Conservation (phyloP, 2,329 filamentous ascomycete species). For the Bipolaris cookei region DNA sequence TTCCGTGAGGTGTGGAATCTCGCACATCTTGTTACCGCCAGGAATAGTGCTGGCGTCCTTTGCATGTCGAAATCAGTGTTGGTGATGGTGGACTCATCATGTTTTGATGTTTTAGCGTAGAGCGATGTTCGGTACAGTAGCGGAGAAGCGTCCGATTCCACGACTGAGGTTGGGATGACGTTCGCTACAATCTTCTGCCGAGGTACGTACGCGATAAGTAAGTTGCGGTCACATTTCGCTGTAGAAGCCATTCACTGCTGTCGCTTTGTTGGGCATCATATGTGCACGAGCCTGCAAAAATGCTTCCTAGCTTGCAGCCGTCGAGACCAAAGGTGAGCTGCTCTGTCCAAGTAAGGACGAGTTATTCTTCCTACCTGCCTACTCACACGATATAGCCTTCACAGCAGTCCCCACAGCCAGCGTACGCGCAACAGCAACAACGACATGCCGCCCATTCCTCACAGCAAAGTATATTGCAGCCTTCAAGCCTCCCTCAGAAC, state of each 20-base stretch:
- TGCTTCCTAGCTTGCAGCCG: slow-evolving; percentile 51
- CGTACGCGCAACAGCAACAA: slow-evolving; percentile 36
- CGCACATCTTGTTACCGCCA: slow-evolving; percentile 36
- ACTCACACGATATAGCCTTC: slow-evolving; percentile 27
- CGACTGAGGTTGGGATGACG: slow-evolving; percentile 29
- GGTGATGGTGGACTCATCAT: neutral
- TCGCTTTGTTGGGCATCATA: slow-evolving; percentile 13
- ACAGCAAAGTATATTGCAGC: slow-evolving; percentile 9
- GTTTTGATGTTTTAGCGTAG: slow-evolving; percentile 12
- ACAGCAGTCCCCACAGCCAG: slow-evolving; percentile 32
- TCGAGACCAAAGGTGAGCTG: slow-evolving; percentile 48
- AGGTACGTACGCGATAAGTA: slow-evolving; percentile 28
- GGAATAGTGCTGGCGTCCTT: slow-evolving; percentile 37
- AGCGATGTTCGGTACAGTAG: slow-evolving; percentile 16
- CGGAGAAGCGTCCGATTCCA: slow-evolving; percentile 34
- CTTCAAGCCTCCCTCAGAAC: neutral
- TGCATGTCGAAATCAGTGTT: slow-evolving; percentile 36
- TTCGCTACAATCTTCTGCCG: slow-evolving; percentile 28
- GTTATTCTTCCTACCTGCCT: neutral
- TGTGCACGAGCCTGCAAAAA: slow-evolving; percentile 24
- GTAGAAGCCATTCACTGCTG: neutral
- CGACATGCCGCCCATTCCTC: slow-evolving; percentile 30
- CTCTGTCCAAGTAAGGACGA: neutral
- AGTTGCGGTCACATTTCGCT: slow-evolving; percentile 13
- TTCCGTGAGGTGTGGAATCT: slow-evolving; percentile 25